Evolutionary conservation across 331 rosid genomes (phyloP).

Genomic region (Phaseolus coccineus): DNA sequence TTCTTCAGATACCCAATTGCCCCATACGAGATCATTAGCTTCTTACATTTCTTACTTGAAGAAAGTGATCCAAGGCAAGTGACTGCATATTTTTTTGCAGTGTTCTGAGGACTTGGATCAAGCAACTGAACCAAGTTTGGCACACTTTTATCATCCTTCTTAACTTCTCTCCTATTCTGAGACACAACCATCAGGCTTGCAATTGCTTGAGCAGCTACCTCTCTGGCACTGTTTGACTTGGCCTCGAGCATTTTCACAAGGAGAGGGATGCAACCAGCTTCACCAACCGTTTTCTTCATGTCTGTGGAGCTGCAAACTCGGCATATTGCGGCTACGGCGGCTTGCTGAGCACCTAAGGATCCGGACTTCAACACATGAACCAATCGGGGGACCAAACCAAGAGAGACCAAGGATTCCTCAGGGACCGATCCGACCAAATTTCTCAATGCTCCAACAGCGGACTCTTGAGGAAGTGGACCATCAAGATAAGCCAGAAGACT

Average conservation of each 20-base stretch:
- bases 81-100: constrained; percentile 86
- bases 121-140: constrained; percentile 91
- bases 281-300: constrained; percentile 73
- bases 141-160: constrained; percentile 73
- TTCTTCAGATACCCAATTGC: constrained; percentile 95
- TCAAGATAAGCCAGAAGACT: constrained; percentile 82
- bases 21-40: constrained; percentile 90
- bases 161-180: constrained; percentile 75
- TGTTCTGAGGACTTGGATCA: constrained; percentile 84
- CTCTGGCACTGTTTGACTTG: constrained; percentile 69
- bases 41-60: constrained; percentile 83
- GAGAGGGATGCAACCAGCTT: constrained; percentile 78
- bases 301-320: constrained; percentile 61
- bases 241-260: constrained; percentile 87
- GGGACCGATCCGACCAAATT: constrained; percentile 76
- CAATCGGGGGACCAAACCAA: constrained; percentile 69
- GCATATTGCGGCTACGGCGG: constrained; percentile 77
- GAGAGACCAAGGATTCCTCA: constrained; percentile 59
- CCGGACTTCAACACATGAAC: constrained; percentile 77
- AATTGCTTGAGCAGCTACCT: constrained; percentile 78
- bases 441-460: constrained; percentile 81
- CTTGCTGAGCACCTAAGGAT: constrained; percentile 82
- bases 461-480: constrained; percentile 89
- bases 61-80: constrained; percentile 71
- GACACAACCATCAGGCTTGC: constrained; percentile 65